A percentile compares a stretch with the other conserved stretches of the same genome.
Evolutionary conservation across 1,284 basidiomycete species (phyloP).

Genomic region (Clitocybe nebularis): DNA sequence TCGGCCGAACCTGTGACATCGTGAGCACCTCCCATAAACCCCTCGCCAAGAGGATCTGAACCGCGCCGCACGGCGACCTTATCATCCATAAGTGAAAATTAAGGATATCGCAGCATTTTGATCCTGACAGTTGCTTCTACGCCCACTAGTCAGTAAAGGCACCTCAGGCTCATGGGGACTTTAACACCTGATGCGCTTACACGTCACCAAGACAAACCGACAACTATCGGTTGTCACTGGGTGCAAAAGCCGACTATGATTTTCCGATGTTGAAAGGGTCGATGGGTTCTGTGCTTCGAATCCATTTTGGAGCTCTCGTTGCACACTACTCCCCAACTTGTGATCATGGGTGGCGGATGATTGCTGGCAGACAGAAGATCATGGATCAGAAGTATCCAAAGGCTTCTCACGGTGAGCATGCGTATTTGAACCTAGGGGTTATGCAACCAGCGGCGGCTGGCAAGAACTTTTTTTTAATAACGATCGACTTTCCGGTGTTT

Average conservation of each 20-base stretch:
- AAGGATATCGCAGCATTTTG: too few relatives aligned
- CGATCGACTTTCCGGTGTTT: conserved; percentile 1
- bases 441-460: neutral
- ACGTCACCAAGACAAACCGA: neutral
- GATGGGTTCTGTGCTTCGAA: conserved; percentile 8
- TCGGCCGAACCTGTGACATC: too few relatives aligned
- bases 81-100: neutral
- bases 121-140: too few relatives aligned
- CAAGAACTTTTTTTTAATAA: too few relatives aligned
- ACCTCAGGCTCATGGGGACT: neutral
- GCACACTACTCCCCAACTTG: conserved; percentile 4
- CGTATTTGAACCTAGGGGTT: conserved; percentile 1
- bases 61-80: conserved; percentile 1
- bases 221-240: neutral
- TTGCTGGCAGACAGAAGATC: too few relatives aligned
- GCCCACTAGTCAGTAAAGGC: too few relatives aligned
- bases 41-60: neutral
- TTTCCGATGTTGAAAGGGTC: conserved; percentile 2
- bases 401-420: neutral
- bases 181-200: neutral
- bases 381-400: neutral
- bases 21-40: too few relatives aligned
- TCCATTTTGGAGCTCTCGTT: conserved; percentile 4
- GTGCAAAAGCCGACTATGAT: neutral
- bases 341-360: too few relatives aligned